Percentiles rank a stretch among this genome's conserved stretches.
Evolutionary conservation across 1,284 basidiomycete species (phyloP).

Genomic region (Pulveroboletus sp.): DNA sequence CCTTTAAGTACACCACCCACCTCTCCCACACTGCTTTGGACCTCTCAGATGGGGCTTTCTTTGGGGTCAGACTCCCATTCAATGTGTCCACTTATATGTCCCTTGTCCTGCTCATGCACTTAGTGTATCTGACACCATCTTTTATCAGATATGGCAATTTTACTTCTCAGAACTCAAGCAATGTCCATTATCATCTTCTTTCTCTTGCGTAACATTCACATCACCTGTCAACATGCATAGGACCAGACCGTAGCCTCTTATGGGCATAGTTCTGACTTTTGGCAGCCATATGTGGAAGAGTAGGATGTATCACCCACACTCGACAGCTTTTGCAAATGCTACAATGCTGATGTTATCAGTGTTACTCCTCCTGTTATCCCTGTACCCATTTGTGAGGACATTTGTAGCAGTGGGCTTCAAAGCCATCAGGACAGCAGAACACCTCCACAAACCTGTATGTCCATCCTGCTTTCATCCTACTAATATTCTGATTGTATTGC

Average conservation of each 20-base stretch:
- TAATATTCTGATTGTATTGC: too few relatives aligned
- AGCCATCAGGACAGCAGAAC: conserved; percentile 63
- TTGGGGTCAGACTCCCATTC: conserved; percentile 64
- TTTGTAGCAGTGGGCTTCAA: conserved; percentile 63
- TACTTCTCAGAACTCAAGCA: conserved; percentile 70
- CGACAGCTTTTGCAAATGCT: conserved; percentile 14
- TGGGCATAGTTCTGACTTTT: conserved; percentile 58
- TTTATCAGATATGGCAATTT: conserved; percentile 63
- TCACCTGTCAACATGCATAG: conserved; percentile 76
- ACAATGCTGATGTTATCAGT: conserved; percentile 39
- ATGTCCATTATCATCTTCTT: conserved; percentile 76
- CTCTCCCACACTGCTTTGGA: conserved; percentile 44
- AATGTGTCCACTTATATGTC: conserved; percentile 60
- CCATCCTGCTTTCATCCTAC: neutral
- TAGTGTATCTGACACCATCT: neutral
- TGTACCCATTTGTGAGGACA: conserved; percentile 71
- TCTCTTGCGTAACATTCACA: conserved; percentile 70
- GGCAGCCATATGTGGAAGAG: conserved; percentile 85
- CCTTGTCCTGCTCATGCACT: neutral
- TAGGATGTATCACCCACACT: conserved; percentile 68
- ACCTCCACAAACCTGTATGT: conserved; percentile 66
- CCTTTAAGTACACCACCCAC: conserved; percentile 13
- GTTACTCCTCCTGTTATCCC: conserved; percentile 62
- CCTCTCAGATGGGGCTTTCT: conserved; percentile 57
- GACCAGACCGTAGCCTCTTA: conserved; percentile 77